phyloP scores from a whole-genome alignment of 2,329 filamentous ascomycete species.

The Clathrospora elynae region DNA sequence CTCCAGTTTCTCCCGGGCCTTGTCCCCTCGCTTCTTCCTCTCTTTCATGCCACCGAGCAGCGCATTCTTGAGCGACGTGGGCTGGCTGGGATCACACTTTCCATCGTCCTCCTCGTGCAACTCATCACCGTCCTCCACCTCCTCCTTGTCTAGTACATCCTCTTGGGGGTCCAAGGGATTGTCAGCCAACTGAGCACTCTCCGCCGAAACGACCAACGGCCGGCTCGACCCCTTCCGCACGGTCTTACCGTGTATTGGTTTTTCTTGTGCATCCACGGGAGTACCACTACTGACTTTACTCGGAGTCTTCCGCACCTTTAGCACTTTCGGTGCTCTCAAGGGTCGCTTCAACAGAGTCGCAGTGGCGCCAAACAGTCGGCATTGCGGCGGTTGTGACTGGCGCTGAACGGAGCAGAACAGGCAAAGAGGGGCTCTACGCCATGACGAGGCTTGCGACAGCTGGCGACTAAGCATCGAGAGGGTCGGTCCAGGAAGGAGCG shows the following conservation, averaged over 20 bases:
- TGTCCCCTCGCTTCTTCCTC: slow-evolving; percentile 7
- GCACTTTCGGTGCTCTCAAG: neutral
- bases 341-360: slow-evolving; percentile 7
- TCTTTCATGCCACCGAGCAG: slow-evolving; percentile 21
- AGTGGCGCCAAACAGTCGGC: slow-evolving; percentile 27
- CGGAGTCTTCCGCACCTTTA: neutral
- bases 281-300: no score
- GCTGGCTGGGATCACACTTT: neutral
- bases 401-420: slow-evolving; percentile 27
- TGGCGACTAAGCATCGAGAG: slow-evolving; percentile 36
- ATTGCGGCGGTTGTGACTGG: slow-evolving; percentile 9
- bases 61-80: slow-evolving; percentile 32
- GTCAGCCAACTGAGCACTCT: neutral
- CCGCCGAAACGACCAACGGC: no score
- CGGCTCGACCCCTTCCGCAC: no score
- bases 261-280: no score
- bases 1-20: slow-evolving; percentile 21
- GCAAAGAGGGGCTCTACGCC: slow-evolving; percentile 23
- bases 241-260: no score
- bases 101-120: neutral
- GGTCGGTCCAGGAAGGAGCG: neutral
- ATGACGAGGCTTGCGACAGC: slow-evolving; percentile 27
- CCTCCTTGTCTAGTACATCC: neutral
- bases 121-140: neutral
- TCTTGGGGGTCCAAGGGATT: neutral